A percentile compares a stretch with the other conserved stretches of the same genome.
phyloP scores from a whole-genome alignment of 148 eudicot species.

The Beta vulgaris region DNA sequence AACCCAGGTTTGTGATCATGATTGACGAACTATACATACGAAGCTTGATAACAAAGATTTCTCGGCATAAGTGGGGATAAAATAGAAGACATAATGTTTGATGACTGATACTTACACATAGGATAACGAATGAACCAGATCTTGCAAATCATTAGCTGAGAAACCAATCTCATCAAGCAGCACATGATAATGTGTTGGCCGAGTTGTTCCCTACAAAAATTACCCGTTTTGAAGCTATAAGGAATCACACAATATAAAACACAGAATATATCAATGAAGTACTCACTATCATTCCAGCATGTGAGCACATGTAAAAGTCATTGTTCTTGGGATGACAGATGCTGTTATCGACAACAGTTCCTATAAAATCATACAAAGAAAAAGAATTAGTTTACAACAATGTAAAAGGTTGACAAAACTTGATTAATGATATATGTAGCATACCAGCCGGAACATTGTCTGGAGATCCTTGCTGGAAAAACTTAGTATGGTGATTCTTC shows the following conservation, averaged over 20 bases:
- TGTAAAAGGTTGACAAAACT: no score
- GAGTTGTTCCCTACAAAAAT: constrained; percentile 36
- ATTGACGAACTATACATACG: background rate
- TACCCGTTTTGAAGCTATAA: no score
- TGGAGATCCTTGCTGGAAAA: constrained; percentile 30
- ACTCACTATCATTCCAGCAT: constrained; percentile 51
- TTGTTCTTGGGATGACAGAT: constrained; percentile 38
- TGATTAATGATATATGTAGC: no score
- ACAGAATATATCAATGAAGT: no score
- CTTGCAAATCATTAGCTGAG: no score
- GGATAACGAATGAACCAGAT: constrained; percentile 39
- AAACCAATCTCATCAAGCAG: constrained; percentile 43
- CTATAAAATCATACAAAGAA: constrained; percentile 18
- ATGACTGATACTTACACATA: constrained; percentile 35
- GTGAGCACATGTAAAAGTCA: constrained; percentile 45
- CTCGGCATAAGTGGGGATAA: no score
- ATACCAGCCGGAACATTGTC: constrained; percentile 45
- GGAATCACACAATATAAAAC: no score
- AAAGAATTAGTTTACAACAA: no score
- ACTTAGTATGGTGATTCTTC: constrained; percentile 47
- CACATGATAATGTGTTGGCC: constrained; percentile 49
- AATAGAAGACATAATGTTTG: background rate
- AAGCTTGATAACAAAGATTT: no score
- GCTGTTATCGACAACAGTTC: constrained; percentile 37
- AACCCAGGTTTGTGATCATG: no score